Evolutionary conservation across 441 rosid genomes (phyloP), one percentile per base, ranked within the genome.

Genomic region (Gossypium schwendimanii): DNA sequence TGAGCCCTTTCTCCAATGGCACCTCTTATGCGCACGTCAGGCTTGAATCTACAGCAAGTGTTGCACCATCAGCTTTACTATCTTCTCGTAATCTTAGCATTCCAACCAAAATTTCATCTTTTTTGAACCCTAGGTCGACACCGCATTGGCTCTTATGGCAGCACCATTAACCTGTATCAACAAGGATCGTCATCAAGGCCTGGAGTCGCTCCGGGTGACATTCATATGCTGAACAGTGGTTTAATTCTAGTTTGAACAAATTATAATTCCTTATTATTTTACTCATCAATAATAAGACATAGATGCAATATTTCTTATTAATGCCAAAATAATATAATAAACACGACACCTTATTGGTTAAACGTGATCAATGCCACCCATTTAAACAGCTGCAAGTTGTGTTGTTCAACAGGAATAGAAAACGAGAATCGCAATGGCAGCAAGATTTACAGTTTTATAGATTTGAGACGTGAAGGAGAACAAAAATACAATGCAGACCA

Each of bases 11-110:
- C 81, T 90, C 96, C 92, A 87, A 41, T 91, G 98, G 81, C 91
- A 89, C 78, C 97, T 88, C 88, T 79, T 91, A 72, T 91, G 97
- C 1, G 97, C 97, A 1, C 96, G 94, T 0, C 88, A 84, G 21
- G 97, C 94, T 72, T 93, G 96, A 70, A 96, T 96, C 84, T 87
- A 59, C 70, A 78, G 77, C 95, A 89, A 0, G 89, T 80, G 33
- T 86, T 81, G 26, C 98, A 91, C 21, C 21, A 52, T 52, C 55
- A 52, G 17, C 10, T 36, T 6, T 7, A 36, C 41, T 36, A 7
- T 89, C 39, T 33, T 33, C 8, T 33, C 8, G 39, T 33, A 33
- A 33, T 5, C 86, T 2, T 88, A 87, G 78, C 93, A 88, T 82
- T 89, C 92, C 39, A 90, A 88, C 68, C 76, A 10, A 77, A 31